These are phyloP conservation scores for Blastobotrys muscicola DNA, from an alignment of 805 yeast species.

Conservation along the genomic window DNA sequence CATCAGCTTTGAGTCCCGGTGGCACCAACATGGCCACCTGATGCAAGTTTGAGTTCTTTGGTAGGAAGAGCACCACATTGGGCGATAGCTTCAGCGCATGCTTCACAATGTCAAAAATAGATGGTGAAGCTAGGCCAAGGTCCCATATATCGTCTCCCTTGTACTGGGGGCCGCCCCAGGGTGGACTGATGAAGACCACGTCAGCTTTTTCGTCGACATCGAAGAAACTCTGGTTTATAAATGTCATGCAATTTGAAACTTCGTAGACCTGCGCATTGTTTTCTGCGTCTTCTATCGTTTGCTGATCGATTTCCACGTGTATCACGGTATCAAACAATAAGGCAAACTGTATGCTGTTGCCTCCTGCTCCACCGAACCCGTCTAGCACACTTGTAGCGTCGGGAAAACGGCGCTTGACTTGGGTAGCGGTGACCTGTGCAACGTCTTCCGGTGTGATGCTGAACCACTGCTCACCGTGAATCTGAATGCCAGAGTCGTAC, in stretches of 20 bases:
- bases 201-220: conserved; percentile 29
- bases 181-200: conserved; percentile 65
- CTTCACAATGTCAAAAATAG: not conserved
- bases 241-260: conserved; percentile 41
- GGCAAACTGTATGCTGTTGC: conserved; percentile 69
- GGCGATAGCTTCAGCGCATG: conserved; percentile 8
- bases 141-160: conserved; percentile 10
- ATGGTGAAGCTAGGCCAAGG: conserved; percentile 1
- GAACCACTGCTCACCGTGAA: conserved; percentile 73
- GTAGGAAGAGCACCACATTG: conserved; percentile 17
- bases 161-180: conserved; percentile 81
- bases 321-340: conserved; percentile 27
- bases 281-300: conserved; percentile 18
- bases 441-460: conserved; percentile 79
- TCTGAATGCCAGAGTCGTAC: conserved; percentile 57
- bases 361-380: conserved; percentile 83
- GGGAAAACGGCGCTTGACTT: conserved; percentile 14
- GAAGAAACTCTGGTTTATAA: conserved; percentile 41
- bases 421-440: conserved; percentile 38
- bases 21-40: conserved; percentile 10
- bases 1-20: conserved; percentile 2
- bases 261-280: conserved; percentile 61
- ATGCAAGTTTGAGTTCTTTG: conserved; percentile 15
- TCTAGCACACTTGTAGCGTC: conserved; percentile 37
- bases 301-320: conserved; percentile 20